Evolutionary conservation across 331 rosid genomes (phyloP), one percentile per base, ranked within the genome.

Genomic region (Saraca asoca): DNA sequence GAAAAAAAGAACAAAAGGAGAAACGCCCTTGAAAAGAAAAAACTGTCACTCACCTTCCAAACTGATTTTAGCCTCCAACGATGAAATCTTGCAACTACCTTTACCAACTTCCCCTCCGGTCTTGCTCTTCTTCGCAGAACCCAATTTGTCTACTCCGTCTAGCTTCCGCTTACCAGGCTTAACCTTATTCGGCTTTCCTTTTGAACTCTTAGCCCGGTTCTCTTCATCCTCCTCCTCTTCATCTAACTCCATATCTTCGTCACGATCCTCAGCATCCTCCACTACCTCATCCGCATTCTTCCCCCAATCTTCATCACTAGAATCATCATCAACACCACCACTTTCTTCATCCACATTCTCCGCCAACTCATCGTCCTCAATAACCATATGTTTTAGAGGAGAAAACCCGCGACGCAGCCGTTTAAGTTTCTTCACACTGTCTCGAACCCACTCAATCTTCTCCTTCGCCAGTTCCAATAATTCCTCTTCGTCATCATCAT

Each of bases 231-330:
- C 75, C 58, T 81, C 77, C 12, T 80, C 88, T 0, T 80, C 84
- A 18, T 75, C 87, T 64, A 80, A 41, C 16, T 83, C 89, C 80
- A 78, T 55, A 70, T 78, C 81, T 51, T 84, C 87, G n/a, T 79
- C 89, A 8, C 72, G 80, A 20, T 67, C 79, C 16, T 20, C 87
- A 37, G 16, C 78, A 20, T 58, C 70, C 66, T 75, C 82, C 29
- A 66, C 69, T 16, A 17, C 89, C 60, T 43, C 83, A 77, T 74
- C 88, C 60, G 39, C 81, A 77, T 75, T 83, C 64, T 86, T 83
- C 43, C 76, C 91, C 97, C 99, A 94, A 64, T 94, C 99, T 49
- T 90, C 92, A 45, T 88, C 97, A 3, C 77, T 74, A 5, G 90
- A 88, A 78, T 90, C 98, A 68, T 86, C 91, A 7, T 46, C 85